Base-by-base conservation (phyloP, 257 asterid species). In the Primulina huaijiensis region DNA sequence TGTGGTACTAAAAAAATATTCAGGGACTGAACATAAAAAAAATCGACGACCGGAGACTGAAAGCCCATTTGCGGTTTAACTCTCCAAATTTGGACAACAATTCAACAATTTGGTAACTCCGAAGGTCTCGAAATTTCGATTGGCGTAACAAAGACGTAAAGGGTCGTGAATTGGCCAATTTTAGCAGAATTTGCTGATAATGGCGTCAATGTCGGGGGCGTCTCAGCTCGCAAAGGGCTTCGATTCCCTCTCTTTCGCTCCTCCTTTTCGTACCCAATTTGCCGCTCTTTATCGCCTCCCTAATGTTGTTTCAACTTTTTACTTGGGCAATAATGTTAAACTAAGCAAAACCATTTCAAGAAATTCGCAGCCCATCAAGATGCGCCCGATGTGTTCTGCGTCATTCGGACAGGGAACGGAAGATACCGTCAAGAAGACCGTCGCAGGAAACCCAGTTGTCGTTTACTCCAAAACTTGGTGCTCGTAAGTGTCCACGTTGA, bases 381-480 rank as follows among this genome's bases (percentile, higher is more conserved):
- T 86, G 79, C 90, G 87, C 72, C 87, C 94, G 60, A 85, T 81
- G 90, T 78, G 89, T 72, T 82, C 88, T 43, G 60, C 65, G 33
- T 82, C 94, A 10, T 86, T 83, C 40, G 95, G 89, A 27, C 79
- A 88, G 25, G 73, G 85, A 50, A 71, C 86, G 72, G 96, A 87
- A 76, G 96, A 81, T 55, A 71, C 78, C 7, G 89, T 93, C 55
- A 83, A 83, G 77, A 83, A 79, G 67, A 83, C 89, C 8, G 58
- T 93, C 67, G 68, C 66, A 27, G 90, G 83, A 4, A 86, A 83
- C 72, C 94, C 97, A 29, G 92, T 93, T 52, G 98, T 93, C 4
- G 94, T 93, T 50, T 93, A 93, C 81, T 90, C 98, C 81, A 93
- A 93, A 79, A 81, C 92, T 53, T 88, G 96, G 95, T 93, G 98